Evolutionary conservation across 202 grass and related monocot species (phyloP).

Genomic region (Digitaria exilis): DNA sequence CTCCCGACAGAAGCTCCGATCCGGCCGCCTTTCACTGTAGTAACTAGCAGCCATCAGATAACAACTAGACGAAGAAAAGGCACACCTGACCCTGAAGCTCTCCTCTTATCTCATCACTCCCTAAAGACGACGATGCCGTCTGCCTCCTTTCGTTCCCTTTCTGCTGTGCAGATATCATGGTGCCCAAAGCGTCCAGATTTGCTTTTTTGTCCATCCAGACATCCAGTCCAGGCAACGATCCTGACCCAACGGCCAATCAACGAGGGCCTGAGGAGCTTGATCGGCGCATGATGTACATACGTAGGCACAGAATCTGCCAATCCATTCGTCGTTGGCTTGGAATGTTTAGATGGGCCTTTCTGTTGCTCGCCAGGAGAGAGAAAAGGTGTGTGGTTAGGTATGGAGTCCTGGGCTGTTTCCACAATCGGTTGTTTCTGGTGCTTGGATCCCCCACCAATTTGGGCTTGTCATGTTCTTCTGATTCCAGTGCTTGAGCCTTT

Average conservation of each 20-base stretch:
- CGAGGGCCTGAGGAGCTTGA: not conserved
- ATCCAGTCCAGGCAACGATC: conserved; percentile 7
- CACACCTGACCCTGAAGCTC: not conserved
- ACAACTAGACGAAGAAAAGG: not conserved
- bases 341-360: conserved; percentile 25
- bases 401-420: not conserved
- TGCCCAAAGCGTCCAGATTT: conserved; percentile 41
- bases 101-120: not conserved
- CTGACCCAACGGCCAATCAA: not conserved
- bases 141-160: conserved; percentile 22
- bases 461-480: not conserved
- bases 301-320: not conserved
- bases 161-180: conserved; percentile 38
- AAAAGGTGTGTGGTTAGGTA: not conserved
- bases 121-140: not conserved
- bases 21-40: conserved; percentile 29
- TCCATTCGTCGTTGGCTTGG: conserved; percentile 13
- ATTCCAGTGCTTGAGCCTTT: not conserved
- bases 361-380: not conserved
- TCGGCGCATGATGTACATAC: not conserved
- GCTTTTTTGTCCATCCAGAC: conserved; percentile 15
- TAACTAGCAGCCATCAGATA: not conserved
- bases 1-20: not conserved
- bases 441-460: not conserved
- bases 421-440: not conserved